A percentile compares a stretch with the other conserved stretches of the same genome.
phyloP scores from a whole-genome alignment of 352 stramenopile species.

The Paralagenidium karlingii region DNA sequence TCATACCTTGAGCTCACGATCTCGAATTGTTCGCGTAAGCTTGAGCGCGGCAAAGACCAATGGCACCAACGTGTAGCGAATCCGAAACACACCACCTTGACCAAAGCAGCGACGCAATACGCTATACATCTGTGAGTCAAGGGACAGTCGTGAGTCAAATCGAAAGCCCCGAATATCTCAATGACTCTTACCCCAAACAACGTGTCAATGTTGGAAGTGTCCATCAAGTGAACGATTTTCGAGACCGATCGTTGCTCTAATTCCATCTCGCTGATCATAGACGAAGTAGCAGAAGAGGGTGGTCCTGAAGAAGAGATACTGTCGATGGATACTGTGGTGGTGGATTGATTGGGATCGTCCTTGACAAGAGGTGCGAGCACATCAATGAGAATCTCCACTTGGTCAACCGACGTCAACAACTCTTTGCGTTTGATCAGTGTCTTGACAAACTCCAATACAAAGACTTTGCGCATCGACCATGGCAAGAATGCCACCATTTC shows the following conservation, averaged over 20 bases:
- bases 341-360: slow-evolving; percentile 40
- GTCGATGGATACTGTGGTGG: too few species aligned
- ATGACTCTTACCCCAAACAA: slow-evolving; percentile 52
- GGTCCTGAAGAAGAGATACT: too few species aligned
- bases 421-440: slow-evolving; percentile 28
- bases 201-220: slow-evolving; percentile 70
- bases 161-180: slow-evolving; percentile 1
- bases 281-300: slow-evolving; percentile 1
- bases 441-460: slow-evolving; percentile 33
- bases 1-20: slow-evolving; percentile 29
- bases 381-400: slow-evolving; percentile 44
- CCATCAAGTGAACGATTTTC: slow-evolving; percentile 89
- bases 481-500: too few species aligned
- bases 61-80: slow-evolving; percentile 87
- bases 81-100: slow-evolving; percentile 78
- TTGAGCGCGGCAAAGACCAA: slow-evolving; percentile 86
- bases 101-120: slow-evolving; percentile 60
- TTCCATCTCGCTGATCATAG: slow-evolving; percentile 41
- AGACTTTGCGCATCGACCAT: slow-evolving; percentile 39
- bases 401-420: slow-evolving; percentile 12
- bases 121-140: slow-evolving; percentile 41
- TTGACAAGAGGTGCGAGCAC: slow-evolving; percentile 88
- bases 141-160: too few species aligned
- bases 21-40: slow-evolving; percentile 68
- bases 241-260: slow-evolving; percentile 86